phyloP scores from a whole-genome alignment of 192 early-diverging fungal genomes.

The Backusella australiensis region DNA sequence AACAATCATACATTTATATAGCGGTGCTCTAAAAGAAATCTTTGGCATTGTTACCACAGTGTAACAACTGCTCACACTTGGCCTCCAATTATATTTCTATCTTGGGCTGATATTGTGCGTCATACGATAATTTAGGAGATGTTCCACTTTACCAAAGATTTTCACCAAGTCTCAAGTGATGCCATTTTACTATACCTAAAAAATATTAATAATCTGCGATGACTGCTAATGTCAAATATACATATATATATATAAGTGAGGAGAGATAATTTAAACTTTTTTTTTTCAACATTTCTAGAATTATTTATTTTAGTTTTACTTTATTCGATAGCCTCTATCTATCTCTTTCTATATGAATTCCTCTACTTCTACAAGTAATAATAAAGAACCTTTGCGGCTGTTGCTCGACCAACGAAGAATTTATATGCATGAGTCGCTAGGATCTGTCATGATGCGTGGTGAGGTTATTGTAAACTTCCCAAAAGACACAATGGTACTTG shows the following conservation, averaged over 20 bases:
- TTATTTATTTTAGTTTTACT: not conserved
- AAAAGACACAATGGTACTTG: slow-evolving; percentile 16
- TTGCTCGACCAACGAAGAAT: slow-evolving; percentile 20
- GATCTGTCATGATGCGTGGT: slow-evolving; percentile 27
- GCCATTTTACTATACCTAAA: not conserved
- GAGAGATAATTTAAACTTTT: not conserved
- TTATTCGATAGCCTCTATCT: not conserved
- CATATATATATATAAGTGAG: not conserved
- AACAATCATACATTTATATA: not conserved
- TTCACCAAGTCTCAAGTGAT: not conserved
- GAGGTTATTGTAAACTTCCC: slow-evolving; percentile 24
- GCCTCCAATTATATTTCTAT: not conserved
- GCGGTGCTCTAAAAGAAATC: not conserved
- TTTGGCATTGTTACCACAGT: not conserved
- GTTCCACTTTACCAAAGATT: not conserved
- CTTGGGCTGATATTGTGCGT: not conserved
- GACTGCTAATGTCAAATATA: not conserved
- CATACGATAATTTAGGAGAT: not conserved
- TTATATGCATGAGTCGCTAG: slow-evolving; percentile 19
- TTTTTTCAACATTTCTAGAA: not conserved
- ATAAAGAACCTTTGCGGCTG: slow-evolving; percentile 11
- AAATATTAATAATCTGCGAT: not conserved
- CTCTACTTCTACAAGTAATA: not conserved
- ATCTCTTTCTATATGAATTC: not conserved
- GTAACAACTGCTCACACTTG: not conserved